Percentiles rank a stretch among this genome's conserved stretches.
phyloP scores from a whole-genome alignment of 192 early-diverging fungal genomes.

The Anaeromyces robustus region DNA sequence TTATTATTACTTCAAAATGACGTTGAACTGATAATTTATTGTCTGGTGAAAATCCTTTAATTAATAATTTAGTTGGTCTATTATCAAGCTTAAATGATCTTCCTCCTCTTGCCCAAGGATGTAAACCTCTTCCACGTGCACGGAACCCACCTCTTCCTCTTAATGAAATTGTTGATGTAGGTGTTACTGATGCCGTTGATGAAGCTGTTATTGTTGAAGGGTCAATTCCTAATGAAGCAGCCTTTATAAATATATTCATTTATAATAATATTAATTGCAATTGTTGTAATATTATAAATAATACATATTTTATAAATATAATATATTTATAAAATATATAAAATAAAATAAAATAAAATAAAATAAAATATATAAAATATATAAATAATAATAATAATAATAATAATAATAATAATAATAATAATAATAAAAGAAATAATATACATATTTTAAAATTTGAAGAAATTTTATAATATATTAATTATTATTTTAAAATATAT shows the following conservation, averaged over 20 bases:
- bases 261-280: too few species aligned
- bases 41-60: conserved; percentile 30
- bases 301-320: too few species aligned
- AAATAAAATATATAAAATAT: too few species aligned
- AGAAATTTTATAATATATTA: too few species aligned
- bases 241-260: conserved; percentile 12
- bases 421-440: too few species aligned
- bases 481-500: too few species aligned
- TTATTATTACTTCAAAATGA: conserved; percentile 47
- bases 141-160: background rate
- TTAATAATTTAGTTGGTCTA: conserved; percentile 45
- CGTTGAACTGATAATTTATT: conserved; percentile 24
- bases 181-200: background rate
- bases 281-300: too few species aligned
- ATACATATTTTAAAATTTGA: too few species aligned
- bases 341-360: too few species aligned
- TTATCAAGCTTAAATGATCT: conserved; percentile 50
- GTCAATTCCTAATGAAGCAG: conserved; percentile 16
- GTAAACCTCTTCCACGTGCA: background rate
- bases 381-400: too few species aligned
- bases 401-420: too few species aligned
- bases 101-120: conserved; percentile 10
- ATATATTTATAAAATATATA: too few species aligned
- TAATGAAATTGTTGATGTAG: background rate
- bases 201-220: conserved; percentile 8